These are phyloP conservation scores for Setomelanomma holmii DNA, from an alignment of 2,329 filamentous ascomycete species.

Conservation along the genomic window DNA sequence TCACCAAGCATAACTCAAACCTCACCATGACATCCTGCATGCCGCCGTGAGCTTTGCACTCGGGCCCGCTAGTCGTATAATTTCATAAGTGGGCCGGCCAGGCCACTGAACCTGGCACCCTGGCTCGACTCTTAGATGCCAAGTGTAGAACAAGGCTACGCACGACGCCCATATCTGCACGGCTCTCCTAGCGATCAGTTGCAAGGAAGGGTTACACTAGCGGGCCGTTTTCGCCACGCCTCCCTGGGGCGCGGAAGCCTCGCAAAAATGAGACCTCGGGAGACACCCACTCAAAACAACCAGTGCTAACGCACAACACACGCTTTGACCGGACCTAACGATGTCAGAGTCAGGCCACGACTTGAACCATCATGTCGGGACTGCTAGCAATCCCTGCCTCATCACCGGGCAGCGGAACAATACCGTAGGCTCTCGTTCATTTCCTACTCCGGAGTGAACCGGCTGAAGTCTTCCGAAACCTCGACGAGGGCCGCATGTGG, in stretches of 20 bases:
- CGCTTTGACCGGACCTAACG: constrained; percentile 6
- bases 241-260: constrained; percentile 33
- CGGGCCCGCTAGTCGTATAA: not conserved
- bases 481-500: constrained; percentile 7
- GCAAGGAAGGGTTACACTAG: constrained; percentile 26
- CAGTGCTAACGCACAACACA: constrained; percentile 10
- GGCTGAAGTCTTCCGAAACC: constrained; percentile 10
- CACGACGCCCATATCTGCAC: constrained; percentile 12
- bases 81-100: not conserved
- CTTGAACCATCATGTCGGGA: constrained; percentile 17
- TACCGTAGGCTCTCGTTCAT: constrained; percentile 5
- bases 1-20: no score
- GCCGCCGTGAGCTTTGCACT: not conserved
- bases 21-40: not conserved
- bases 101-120: not conserved
- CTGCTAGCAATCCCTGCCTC: constrained; percentile 4
- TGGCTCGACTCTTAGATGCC: not conserved
- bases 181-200: constrained; percentile 7
- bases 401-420: constrained; percentile 17
- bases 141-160: constrained; percentile 13
- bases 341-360: constrained; percentile 15
- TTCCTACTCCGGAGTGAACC: constrained; percentile 2
- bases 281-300: constrained; percentile 12
- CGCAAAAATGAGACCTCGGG: constrained; percentile 11
- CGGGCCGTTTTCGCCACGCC: constrained; percentile 29